These are phyloP conservation scores for Leccinum brunneo-olivaceum DNA, from an alignment of 1,284 basidiomycete species.

Conservation along the genomic window DNA sequence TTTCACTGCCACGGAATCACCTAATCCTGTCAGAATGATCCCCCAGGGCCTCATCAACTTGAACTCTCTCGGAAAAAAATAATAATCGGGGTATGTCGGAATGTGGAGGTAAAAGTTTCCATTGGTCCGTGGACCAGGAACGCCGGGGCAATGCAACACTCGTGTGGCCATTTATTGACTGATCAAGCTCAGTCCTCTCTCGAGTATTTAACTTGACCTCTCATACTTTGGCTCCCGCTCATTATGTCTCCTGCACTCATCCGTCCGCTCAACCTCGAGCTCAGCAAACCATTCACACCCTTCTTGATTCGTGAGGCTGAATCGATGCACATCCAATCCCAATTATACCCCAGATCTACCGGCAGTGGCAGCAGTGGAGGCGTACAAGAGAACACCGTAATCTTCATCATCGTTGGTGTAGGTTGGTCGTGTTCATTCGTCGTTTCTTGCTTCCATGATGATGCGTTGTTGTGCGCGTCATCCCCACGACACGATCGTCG, in stretches of 20 bases:
- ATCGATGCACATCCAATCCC: constrained; percentile 9
- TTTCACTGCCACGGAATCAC: constrained; percentile 21
- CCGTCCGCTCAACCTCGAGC: background rate
- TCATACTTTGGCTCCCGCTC: background rate
- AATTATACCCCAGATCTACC: constrained; percentile 13
- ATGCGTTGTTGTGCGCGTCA: constrained; percentile 2
- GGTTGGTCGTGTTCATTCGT: constrained; percentile 20
- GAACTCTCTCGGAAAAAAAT: constrained; percentile 13
- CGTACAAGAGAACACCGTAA: constrained; percentile 15
- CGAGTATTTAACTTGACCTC: constrained; percentile 17
- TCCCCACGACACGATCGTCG: background rate
- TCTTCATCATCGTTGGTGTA: constrained; percentile 25
- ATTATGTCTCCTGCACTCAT: constrained; percentile 11
- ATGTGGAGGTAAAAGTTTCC: constrained; percentile 12
- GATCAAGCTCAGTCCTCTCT: constrained; percentile 10
- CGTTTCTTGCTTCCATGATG: constrained; percentile 2
- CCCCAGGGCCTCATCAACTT: constrained; percentile 11
- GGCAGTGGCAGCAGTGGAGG: background rate
- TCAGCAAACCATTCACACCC: constrained; percentile 2
- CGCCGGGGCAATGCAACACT: constrained; percentile 20
- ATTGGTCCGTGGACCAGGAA: constrained; percentile 17
- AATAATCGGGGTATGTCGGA: constrained; percentile 16
- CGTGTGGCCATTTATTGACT: constrained; percentile 8
- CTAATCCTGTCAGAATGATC: constrained; percentile 10
- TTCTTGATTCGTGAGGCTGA: background rate